These are phyloP conservation scores for Byssothecium circinans DNA, from an alignment of 2,329 filamentous ascomycete species.

Conservation along the genomic window DNA sequence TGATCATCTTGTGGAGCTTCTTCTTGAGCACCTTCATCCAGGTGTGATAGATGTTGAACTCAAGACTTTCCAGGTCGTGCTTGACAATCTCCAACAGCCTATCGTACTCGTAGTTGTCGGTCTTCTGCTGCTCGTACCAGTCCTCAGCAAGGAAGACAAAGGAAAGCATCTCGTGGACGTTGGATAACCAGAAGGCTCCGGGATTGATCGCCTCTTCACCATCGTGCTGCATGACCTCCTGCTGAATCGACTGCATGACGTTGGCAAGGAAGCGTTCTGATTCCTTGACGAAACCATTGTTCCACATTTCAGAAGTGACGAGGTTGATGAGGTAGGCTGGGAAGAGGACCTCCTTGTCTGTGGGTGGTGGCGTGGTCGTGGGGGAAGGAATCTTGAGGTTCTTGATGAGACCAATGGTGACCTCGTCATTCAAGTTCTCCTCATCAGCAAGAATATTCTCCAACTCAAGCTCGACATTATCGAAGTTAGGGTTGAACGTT, in stretches of 20 bases:
- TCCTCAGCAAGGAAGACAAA: constrained; percentile 99
- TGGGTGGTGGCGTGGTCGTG: constrained; percentile 82
- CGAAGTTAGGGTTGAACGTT: constrained; percentile 76
- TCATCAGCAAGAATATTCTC: constrained; percentile 93
- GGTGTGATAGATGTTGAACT: constrained; percentile 99
- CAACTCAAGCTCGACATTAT: constrained; percentile 93
- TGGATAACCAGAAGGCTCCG: constrained; percentile 97
- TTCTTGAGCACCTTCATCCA: constrained; percentile 99
- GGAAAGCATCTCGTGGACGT: constrained; percentile 99
- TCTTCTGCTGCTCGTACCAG: constrained; percentile 99
- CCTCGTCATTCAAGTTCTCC: constrained; percentile 93
- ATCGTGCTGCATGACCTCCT: constrained; percentile 99
- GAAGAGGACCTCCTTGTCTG: constrained; percentile 98
- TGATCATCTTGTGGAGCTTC: constrained; percentile 99
- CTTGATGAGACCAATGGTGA: constrained; percentile 91
- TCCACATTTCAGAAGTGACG: constrained; percentile 99
- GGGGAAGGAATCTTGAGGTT: constrained; percentile 96
- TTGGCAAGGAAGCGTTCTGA: constrained; percentile 98
- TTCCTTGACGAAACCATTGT: constrained; percentile 99
- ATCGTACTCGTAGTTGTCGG: constrained; percentile 98
- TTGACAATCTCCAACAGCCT: constrained; percentile 97
- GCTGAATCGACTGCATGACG: constrained; percentile 99
- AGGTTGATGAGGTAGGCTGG: constrained; percentile 98
- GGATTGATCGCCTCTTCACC: constrained; percentile 96
- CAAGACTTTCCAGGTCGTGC: constrained; percentile 94